A percentile compares a stretch with the other conserved stretches of the same genome.
phyloP scores from a whole-genome alignment of 768 basidiomycete genomes.

The Russula sp. region DNA sequence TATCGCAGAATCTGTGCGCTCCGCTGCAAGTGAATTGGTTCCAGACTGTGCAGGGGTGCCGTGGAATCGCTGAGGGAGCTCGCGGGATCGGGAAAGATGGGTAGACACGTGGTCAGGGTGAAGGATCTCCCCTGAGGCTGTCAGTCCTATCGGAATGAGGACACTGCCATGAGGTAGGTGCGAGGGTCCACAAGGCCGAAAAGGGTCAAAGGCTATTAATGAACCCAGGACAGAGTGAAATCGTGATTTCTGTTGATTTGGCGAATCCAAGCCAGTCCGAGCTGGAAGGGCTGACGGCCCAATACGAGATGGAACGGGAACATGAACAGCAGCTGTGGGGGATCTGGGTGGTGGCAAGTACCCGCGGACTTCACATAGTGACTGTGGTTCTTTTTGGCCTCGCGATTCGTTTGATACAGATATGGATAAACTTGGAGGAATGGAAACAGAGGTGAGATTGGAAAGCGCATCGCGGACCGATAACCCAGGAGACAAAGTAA shows the following conservation, averaged over 20 bases:
- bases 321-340: constrained; percentile 3
- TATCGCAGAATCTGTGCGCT: neutral
- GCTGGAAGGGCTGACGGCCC: constrained; percentile 1
- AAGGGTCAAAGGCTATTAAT: neutral
- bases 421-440: neutral
- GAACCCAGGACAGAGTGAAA: neutral
- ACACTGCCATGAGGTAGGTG: neutral
- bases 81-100: neutral
- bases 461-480: constrained; percentile 19
- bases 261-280: neutral
- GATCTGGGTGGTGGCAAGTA: neutral
- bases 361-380: neutral
- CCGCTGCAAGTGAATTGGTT: neutral
- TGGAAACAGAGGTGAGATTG: constrained; percentile 6
- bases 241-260: neutral
- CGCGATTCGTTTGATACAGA: neutral
- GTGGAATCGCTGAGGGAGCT: neutral
- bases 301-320: constrained; percentile 5
- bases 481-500: constrained; percentile 17
- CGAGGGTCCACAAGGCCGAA: constrained; percentile 1
- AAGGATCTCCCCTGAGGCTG: neutral
- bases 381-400: neutral
- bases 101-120: neutral
- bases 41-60: neutral
- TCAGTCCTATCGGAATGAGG: neutral